A percentile compares a stretch with the other conserved stretches of the same genome.
These are phyloP conservation scores for Penicillium sp. DNA, from an alignment of 2,329 filamentous ascomycete species.

Conservation along the genomic window DNA sequence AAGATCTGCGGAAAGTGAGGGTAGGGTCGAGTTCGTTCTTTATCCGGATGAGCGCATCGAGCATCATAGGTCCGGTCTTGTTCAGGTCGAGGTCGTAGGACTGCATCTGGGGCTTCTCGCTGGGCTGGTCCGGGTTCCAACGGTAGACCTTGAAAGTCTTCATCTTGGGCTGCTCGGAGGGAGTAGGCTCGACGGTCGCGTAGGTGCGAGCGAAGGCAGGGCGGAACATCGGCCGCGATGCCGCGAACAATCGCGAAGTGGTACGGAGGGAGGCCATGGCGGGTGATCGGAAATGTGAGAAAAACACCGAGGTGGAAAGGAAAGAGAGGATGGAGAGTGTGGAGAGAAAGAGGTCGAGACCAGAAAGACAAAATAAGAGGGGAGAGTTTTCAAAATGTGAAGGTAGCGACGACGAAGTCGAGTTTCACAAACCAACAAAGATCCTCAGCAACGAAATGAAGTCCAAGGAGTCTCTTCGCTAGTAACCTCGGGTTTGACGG, in stretches of 20 bases:
- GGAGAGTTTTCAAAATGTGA: conserved; percentile 3
- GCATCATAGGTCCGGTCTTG: conserved; percentile 98
- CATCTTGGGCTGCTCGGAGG: conserved; percentile 60
- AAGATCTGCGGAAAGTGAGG: conserved; percentile 91
- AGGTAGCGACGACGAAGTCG: conserved; percentile 6
- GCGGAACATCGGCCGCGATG: conserved; percentile 45
- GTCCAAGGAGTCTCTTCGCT: conserved; percentile 30
- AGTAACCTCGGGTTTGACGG: conserved; percentile 40
- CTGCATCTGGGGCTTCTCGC: conserved; percentile 94
- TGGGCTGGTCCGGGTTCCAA: conserved; percentile 93
- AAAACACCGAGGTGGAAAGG: conserved; percentile 14
- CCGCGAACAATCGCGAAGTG: conserved; percentile 47
- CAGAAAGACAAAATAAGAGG: background rate
- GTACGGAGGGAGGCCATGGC: conserved; percentile 52
- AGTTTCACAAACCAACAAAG: conserved; percentile 14
- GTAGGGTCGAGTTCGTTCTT: conserved; percentile 99
- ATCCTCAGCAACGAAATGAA: conserved; percentile 25
- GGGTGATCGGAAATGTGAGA: conserved; percentile 16
- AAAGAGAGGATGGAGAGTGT: background rate
- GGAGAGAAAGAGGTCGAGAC: conserved; percentile 1
- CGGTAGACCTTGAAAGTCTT: conserved; percentile 99
- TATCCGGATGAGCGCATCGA: conserved; percentile 94
- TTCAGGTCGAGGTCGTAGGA: conserved; percentile 92
- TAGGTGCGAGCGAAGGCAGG: conserved; percentile 47
- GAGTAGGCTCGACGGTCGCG: conserved; percentile 58